Conservation (phyloP, 1,284 basidiomycete genomes). For the Naganishia albida region DNA sequence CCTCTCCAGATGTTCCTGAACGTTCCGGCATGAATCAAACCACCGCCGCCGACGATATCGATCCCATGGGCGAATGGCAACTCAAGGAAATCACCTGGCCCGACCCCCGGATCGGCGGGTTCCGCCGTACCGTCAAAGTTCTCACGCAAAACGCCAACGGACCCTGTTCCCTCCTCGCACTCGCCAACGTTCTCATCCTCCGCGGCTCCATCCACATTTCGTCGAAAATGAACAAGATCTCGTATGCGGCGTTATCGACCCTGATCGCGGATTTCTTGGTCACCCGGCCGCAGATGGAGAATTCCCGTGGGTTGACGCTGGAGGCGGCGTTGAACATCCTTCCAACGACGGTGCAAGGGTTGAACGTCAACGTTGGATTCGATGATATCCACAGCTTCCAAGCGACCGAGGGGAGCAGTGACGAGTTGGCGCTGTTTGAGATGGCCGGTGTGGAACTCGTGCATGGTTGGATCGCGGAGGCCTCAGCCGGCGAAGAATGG, state of each 20-base stretch:
- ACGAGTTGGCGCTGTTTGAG: conserved; percentile 80
- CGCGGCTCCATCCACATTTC: conserved; percentile 72
- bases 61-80: conserved; percentile 66
- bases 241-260: conserved; percentile 78
- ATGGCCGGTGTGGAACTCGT: conserved; percentile 76
- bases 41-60: neutral
- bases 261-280: conserved; percentile 81
- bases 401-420: conserved; percentile 58
- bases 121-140: conserved; percentile 54
- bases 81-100: conserved; percentile 65
- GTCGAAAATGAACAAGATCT: conserved; percentile 65
- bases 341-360: conserved; percentile 73
- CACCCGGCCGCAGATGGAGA: conserved; percentile 59
- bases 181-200: conserved; percentile 72
- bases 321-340: conserved; percentile 69
- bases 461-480: conserved; percentile 90
- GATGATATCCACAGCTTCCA: conserved; percentile 67
- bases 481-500: conserved; percentile 62
- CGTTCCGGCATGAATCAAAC: neutral
- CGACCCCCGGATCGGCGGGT: conserved; percentile 40
- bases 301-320: conserved; percentile 30
- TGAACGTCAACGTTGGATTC: conserved; percentile 75
- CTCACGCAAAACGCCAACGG: conserved; percentile 65
- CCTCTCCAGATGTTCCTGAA: neutral
- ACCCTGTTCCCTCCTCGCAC: conserved; percentile 86